Conservation (phyloP, 1,284 basidiomycete genomes). For the Sporisorium reilianum region DNA sequence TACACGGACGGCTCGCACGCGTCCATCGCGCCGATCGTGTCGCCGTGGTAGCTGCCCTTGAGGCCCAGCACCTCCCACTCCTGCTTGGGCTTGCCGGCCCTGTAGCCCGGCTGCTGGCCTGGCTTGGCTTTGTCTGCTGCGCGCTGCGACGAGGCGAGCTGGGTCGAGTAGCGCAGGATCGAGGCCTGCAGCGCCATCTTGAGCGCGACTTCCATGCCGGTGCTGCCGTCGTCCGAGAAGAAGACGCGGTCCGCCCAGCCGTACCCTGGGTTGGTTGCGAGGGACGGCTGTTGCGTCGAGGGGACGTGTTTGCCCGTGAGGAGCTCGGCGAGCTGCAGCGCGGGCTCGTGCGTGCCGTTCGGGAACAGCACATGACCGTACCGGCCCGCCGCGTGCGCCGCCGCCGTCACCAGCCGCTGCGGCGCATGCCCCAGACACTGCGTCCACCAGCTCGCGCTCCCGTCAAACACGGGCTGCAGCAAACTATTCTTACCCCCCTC, state of each 20-base stretch:
- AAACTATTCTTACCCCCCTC: conserved; percentile 63
- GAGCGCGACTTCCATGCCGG: conserved; percentile 93
- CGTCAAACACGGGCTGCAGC: conserved; percentile 83
- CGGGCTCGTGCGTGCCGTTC: conserved; percentile 85
- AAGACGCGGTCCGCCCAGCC: conserved; percentile 93
- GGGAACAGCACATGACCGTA: conserved; percentile 99
- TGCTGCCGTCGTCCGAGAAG: conserved; percentile 93
- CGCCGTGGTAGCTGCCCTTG: conserved; percentile 95
- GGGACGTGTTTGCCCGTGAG: conserved; percentile 72
- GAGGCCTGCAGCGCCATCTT: conserved; percentile 80
- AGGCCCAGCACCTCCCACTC: conserved; percentile 85
- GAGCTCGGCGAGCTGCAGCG: conserved; percentile 81
- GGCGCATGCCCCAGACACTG: conserved; percentile 89
- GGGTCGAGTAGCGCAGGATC: conserved; percentile 46
- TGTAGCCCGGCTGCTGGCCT: conserved; percentile 45
- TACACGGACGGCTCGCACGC: conserved; percentile 89
- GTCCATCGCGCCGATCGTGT: conserved; percentile 98
- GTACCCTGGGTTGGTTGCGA: conserved; percentile 18
- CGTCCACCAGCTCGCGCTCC: conserved; percentile 98
- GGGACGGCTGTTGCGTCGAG: conserved; percentile 39
- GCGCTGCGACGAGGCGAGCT: conserved; percentile 20
- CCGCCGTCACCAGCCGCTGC: conserved; percentile 82
- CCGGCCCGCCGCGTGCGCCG: conserved; percentile 87
- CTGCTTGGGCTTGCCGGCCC: conserved; percentile 47
- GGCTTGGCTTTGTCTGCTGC: conserved; percentile 29